Conservation (phyloP, 2,329 filamentous ascomycete genomes). For the Botryosphaeria dothidea region DNA sequence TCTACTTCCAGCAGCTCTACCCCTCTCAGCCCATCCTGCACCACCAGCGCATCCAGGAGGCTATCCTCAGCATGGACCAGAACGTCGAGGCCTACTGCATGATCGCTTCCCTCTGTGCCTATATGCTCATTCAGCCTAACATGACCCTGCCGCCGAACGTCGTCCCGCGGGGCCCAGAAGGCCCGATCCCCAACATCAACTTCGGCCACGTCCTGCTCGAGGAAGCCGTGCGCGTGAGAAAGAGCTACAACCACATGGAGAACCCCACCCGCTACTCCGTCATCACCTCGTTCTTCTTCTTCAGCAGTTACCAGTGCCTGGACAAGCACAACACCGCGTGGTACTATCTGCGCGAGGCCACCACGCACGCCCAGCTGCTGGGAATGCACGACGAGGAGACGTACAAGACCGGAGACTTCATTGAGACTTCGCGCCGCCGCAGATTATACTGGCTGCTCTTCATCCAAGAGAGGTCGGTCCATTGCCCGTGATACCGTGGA, state of each 20-base stretch:
- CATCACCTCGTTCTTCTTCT: conserved; percentile 64
- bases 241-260: conserved; percentile 60
- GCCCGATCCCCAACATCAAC: conserved; percentile 33
- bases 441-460: conserved; percentile 65
- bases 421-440: conserved; percentile 56
- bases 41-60: conserved; percentile 52
- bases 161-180: conserved; percentile 47
- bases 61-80: conserved; percentile 53
- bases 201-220: conserved; percentile 59
- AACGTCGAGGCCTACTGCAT: conserved; percentile 60
- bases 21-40: conserved; percentile 65
- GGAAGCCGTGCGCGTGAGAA: conserved; percentile 58
- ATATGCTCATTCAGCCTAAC: conserved; percentile 50
- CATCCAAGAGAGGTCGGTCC: conserved; percentile 57
- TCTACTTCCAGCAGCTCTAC: conserved; percentile 64
- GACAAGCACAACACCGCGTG: conserved; percentile 63
- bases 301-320: conserved; percentile 62
- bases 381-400: conserved; percentile 60
- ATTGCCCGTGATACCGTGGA: conserved; percentile 8
- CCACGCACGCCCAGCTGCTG: conserved; percentile 60
- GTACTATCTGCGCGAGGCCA: conserved; percentile 63
- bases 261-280: conserved; percentile 56
- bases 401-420: conserved; percentile 51
- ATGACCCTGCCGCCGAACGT: conserved; percentile 45
- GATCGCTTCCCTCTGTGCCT: conserved; percentile 53